A percentile compares a stretch with the other conserved stretches of the same genome.
Conservation (phyloP, 2,329 filamentous ascomycete genomes). For the Cladophialophora yegresii region DNA sequence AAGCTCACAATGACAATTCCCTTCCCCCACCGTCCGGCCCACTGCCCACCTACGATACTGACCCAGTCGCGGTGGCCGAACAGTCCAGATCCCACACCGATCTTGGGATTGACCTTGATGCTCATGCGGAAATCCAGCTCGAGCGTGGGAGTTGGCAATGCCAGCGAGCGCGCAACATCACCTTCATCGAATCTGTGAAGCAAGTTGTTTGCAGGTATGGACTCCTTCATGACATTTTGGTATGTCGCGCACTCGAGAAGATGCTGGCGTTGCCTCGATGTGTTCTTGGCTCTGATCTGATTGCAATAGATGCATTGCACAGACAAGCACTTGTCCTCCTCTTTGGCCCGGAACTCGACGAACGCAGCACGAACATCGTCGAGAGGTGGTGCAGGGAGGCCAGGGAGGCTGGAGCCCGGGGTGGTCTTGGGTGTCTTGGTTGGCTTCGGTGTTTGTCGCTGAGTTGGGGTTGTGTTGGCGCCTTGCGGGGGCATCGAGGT, state of each 20-base stretch:
- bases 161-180: conserved; percentile 51
- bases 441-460: conserved; percentile 32
- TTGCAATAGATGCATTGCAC: conserved; percentile 56
- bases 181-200: conserved; percentile 55
- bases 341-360: conserved; percentile 43
- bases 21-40: conserved; percentile 56
- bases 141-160: conserved; percentile 51
- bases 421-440: conserved; percentile 32
- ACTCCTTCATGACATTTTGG: conserved; percentile 56
- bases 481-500: conserved; percentile 38
- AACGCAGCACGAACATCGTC: conserved; percentile 54
- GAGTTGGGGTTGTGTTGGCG: conserved; percentile 23
- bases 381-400: conserved; percentile 50
- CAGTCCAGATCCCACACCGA: conserved; percentile 49
- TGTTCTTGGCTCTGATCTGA: conserved; percentile 54
- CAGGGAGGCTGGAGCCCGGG: conserved; percentile 44
- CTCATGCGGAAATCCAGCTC: conserved; percentile 58
- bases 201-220: conserved; percentile 55
- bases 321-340: conserved; percentile 47
- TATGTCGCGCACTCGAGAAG: conserved; percentile 54
- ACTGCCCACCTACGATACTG: conserved; percentile 54
- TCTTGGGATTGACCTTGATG: conserved; percentile 55
- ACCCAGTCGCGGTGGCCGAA: conserved; percentile 57
- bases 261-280: conserved; percentile 54
- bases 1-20: conserved; percentile 53